Conservation (phyloP, 345 rosid species). For the Mercurialis annua region DNA sequence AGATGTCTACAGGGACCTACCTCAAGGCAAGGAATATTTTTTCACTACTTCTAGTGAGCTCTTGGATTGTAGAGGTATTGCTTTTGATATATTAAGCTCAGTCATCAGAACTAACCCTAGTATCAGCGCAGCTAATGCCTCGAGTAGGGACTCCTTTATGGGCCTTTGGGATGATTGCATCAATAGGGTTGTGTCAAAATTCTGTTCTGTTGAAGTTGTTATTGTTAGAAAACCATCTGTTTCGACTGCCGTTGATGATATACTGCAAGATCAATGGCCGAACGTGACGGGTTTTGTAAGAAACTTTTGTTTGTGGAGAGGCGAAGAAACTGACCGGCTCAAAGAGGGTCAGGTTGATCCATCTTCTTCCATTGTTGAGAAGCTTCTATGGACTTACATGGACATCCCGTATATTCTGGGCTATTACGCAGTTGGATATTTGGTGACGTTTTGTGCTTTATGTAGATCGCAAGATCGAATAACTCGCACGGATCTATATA, state of each 20-base stretch:
- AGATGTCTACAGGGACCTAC: slow-evolving; percentile 80
- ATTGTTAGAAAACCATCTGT: slow-evolving; percentile 55
- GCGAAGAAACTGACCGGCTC: slow-evolving; percentile 67
- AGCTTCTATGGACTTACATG: slow-evolving; percentile 76
- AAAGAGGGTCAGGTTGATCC: slow-evolving; percentile 67
- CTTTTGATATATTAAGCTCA: slow-evolving; percentile 60
- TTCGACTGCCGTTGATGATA: slow-evolving; percentile 13
- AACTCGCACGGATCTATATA: slow-evolving; percentile 64
- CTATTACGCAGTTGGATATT: slow-evolving; percentile 71
- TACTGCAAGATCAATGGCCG: slow-evolving; percentile 85
- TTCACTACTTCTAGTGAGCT: slow-evolving; percentile 58
- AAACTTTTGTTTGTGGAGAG: slow-evolving; percentile 88
- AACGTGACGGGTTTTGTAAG: slow-evolving; percentile 73
- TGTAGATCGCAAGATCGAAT: slow-evolving; percentile 63
- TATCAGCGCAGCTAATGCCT: slow-evolving; percentile 36
- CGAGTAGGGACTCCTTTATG: slow-evolving; percentile 73
- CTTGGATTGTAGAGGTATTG: slow-evolving; percentile 65
- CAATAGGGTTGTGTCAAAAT: slow-evolving; percentile 70
- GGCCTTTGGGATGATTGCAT: slow-evolving; percentile 91
- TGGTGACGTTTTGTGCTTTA: slow-evolving; percentile 77
- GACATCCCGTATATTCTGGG: slow-evolving; percentile 89
- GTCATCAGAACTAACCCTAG: slow-evolving; percentile 55
- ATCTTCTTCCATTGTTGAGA: slow-evolving; percentile 59
- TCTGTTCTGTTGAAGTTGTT: slow-evolving; percentile 54
- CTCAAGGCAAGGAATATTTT: slow-evolving; percentile 77